phyloP scores from a whole-genome alignment of 2,329 filamentous ascomycete genomes.

The Scedosporium dehoogii region DNA sequence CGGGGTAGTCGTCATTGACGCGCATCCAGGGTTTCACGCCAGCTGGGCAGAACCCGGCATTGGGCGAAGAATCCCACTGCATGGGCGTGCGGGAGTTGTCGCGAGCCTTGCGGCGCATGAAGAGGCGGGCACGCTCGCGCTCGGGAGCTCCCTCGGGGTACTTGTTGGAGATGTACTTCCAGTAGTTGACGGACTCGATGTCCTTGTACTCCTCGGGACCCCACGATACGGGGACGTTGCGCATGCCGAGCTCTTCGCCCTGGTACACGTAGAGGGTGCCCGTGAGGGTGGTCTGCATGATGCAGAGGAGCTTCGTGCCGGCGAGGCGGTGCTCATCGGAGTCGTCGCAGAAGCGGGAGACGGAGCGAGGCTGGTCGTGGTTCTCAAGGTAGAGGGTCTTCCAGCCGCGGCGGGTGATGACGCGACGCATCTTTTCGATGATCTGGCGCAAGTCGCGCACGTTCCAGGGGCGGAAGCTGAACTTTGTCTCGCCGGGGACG shows the following conservation, averaged over 20 bases:
- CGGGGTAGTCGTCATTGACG: slow-evolving; percentile 50
- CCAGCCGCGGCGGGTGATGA: slow-evolving; percentile 53
- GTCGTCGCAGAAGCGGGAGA: slow-evolving; percentile 44
- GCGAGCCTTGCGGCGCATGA: slow-evolving; percentile 39
- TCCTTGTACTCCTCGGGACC: slow-evolving; percentile 59
- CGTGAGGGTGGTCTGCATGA: slow-evolving; percentile 45
- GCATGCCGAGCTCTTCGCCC: slow-evolving; percentile 60
- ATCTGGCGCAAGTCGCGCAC: slow-evolving; percentile 41
- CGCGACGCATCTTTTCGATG: slow-evolving; percentile 47
- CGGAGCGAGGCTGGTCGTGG: slow-evolving; percentile 53
- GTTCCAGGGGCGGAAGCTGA: slow-evolving; percentile 30
- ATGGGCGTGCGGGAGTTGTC: slow-evolving; percentile 66
- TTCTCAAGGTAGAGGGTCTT: slow-evolving; percentile 57
- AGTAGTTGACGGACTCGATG: slow-evolving; percentile 46
- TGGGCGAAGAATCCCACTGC: slow-evolving; percentile 52
- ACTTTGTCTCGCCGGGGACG: slow-evolving; percentile 30
- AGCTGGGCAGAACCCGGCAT: slow-evolving; percentile 55
- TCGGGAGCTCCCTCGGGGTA: slow-evolving; percentile 25
- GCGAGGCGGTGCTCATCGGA: slow-evolving; percentile 35
- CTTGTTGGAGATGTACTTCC: slow-evolving; percentile 30
- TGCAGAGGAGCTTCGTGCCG: slow-evolving; percentile 50
- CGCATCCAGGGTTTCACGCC: slow-evolving; percentile 56
- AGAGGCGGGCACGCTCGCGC: slow-evolving; percentile 33
- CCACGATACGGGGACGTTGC: slow-evolving; percentile 52
- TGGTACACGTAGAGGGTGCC: slow-evolving; percentile 62